phyloP scores from a whole-genome alignment of 116 monocot genomes.

The Thalassia testudinum region DNA sequence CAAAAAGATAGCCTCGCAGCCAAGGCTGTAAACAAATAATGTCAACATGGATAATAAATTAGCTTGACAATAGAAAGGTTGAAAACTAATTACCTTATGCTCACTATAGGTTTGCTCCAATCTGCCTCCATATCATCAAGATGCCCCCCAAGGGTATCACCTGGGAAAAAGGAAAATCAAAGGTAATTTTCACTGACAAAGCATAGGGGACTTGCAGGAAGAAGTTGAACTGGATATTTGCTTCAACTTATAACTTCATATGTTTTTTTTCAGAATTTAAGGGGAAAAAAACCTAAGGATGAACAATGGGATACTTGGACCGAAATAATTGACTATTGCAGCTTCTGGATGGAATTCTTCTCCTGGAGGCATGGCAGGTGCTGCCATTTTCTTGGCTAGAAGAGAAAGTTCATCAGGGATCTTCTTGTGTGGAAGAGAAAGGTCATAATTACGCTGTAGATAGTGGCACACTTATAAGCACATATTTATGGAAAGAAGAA shows the following conservation, averaged over 20 bases:
- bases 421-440: constrained; percentile 69
- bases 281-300: not conserved
- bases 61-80: not conserved
- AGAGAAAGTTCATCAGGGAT: constrained; percentile 56
- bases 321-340: constrained; percentile 96
- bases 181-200: too few species aligned
- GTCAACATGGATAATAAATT: not conserved
- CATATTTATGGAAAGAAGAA: too few species aligned
- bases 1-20: constrained; percentile 88
- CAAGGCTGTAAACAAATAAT: constrained; percentile 42
- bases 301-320: constrained; percentile 40
- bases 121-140: constrained; percentile 98
- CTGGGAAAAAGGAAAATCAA: constrained; percentile 16
- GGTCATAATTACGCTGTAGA: constrained; percentile 70
- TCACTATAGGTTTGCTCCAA: constrained; percentile 94
- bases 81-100: constrained; percentile 59
- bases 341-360: constrained; percentile 84
- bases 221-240: too few species aligned
- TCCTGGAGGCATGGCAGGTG: constrained; percentile 59
- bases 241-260: too few species aligned
- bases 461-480: too few species aligned
- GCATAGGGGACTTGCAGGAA: too few species aligned
- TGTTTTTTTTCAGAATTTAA: too few species aligned
- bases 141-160: constrained; percentile 98
- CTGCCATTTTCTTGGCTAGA: constrained; percentile 81